Percentiles rank a stretch among this genome's conserved stretches.
These are phyloP conservation scores for Penicillium cinerascens DNA, from an alignment of 495 filamentous ascomycete species.

Conservation along the genomic window DNA sequence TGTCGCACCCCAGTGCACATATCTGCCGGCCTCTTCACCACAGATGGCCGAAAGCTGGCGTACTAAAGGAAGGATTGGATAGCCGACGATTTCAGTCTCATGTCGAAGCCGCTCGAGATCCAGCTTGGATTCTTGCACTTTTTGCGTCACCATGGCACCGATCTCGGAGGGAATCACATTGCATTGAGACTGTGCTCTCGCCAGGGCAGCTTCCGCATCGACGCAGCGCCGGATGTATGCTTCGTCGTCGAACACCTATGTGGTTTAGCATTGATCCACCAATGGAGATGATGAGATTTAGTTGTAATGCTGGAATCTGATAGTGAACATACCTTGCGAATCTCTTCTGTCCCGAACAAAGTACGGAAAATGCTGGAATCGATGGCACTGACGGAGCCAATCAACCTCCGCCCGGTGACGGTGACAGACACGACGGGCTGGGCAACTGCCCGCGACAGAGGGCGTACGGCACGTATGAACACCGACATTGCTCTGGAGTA, in stretches of 20 bases:
- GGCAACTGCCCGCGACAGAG: background rate
- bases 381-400: constrained; percentile 43
- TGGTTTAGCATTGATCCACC: constrained; percentile 2
- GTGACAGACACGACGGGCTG: constrained; percentile 1
- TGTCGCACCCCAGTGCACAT: constrained; percentile 54
- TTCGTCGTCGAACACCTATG: constrained; percentile 43
- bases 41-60: constrained; percentile 40
- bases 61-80: constrained; percentile 50
- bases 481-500: background rate
- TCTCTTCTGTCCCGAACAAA: constrained; percentile 50
- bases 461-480: background rate
- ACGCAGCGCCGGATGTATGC: constrained; percentile 47
- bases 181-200: constrained; percentile 41
- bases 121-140: constrained; percentile 26
- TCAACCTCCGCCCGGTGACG: constrained; percentile 6
- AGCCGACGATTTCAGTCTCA: constrained; percentile 53
- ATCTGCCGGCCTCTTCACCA: constrained; percentile 42
- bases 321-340: constrained; percentile 34
- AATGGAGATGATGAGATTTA: background rate
- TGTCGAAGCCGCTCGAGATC: constrained; percentile 39
- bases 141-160: constrained; percentile 36
- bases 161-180: constrained; percentile 44
- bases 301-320: background rate
- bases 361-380: constrained; percentile 49
- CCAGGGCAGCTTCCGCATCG: constrained; percentile 50